These are phyloP conservation scores for Breviolum minutum DNA, from an alignment of 73 alveolate species.

Conservation along the genomic window DNA sequence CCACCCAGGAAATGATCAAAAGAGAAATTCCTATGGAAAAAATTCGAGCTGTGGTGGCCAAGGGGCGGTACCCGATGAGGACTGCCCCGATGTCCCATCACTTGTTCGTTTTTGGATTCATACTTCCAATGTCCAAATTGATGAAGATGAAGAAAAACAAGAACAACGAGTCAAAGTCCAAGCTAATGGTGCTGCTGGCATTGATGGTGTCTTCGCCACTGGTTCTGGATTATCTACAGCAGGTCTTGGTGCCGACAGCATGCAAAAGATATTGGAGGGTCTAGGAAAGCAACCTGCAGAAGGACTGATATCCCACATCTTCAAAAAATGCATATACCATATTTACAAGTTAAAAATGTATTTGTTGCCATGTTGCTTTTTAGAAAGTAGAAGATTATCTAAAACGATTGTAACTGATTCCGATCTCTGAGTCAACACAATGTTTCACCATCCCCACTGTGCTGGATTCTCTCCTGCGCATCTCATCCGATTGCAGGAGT, in stretches of 20 bases:
- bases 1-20: neutral
- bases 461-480: no score
- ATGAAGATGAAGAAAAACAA: neutral
- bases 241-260: neutral
- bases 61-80: neutral
- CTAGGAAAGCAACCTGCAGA: no score
- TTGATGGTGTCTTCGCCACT: neutral
- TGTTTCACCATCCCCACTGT: no score
- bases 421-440: no score
- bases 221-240: neutral
- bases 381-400: no score
- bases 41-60: neutral
- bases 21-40: neutral
- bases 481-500: no score
- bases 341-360: no score
- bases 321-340: no score
- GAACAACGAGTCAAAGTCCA: neutral
- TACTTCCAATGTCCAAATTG: neutral
- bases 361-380: no score
- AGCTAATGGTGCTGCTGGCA: neutral
- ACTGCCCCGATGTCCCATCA: neutral
- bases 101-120: neutral
- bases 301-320: no score
- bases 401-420: no score
- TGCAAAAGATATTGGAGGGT: no score